phyloP scores from a whole-genome alignment of 2,329 filamentous ascomycete species.

The Fonsecaea nubica region DNA sequence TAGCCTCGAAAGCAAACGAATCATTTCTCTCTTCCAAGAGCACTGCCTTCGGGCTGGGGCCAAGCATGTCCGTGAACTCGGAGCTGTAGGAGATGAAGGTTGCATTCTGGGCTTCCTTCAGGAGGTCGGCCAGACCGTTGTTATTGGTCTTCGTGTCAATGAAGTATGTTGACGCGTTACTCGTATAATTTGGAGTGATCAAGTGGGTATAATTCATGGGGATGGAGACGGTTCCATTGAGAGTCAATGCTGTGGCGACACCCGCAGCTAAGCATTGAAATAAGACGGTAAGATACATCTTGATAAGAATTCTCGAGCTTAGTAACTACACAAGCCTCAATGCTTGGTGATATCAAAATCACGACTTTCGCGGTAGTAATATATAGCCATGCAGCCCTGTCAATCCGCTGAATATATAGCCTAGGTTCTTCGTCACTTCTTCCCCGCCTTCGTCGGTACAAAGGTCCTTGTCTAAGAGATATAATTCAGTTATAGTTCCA shows the following conservation, averaged over 20 bases:
- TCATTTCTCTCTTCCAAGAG: background rate
- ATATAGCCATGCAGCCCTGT: background rate
- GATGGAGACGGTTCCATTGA: background rate
- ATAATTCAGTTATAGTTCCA: background rate
- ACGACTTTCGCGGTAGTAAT: background rate
- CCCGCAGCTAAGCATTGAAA: constrained; percentile 5
- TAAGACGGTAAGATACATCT: background rate
- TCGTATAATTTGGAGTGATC: background rate
- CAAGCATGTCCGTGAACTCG: background rate
- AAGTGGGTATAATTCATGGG: background rate
- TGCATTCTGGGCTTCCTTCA: background rate
- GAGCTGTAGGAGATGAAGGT: constrained; percentile 1
- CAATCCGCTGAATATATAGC: background rate
- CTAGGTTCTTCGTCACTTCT: background rate
- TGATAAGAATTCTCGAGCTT: background rate
- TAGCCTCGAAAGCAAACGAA: constrained; percentile 1
- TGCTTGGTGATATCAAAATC: background rate
- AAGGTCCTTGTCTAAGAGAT: background rate
- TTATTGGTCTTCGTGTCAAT: background rate
- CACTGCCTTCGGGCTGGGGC: background rate
- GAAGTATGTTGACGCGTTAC: background rate
- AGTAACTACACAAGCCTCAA: background rate
- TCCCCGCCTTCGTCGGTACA: background rate
- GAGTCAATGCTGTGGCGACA: background rate
- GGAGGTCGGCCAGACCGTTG: background rate